Evolutionary conservation across 805 yeast species (phyloP).

Genomic region (Yarrowia divulgata): DNA sequence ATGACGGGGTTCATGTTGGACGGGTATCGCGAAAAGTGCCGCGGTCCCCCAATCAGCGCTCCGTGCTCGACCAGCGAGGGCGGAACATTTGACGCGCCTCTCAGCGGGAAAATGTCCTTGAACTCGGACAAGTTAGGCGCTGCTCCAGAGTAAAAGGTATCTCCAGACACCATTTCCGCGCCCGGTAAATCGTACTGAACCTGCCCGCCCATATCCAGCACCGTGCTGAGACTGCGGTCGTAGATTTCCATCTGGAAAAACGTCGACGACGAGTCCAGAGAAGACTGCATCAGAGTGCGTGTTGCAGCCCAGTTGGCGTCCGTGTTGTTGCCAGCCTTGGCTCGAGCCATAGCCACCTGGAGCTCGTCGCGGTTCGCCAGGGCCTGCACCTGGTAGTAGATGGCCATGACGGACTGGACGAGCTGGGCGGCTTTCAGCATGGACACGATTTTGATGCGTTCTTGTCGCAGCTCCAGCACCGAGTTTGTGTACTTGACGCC

Average conservation of each 20-base stretch:
- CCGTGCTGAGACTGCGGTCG: slow-evolving; percentile 61
- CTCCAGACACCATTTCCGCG: background rate
- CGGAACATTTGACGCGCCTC: background rate
- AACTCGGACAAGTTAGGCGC: slow-evolving; percentile 25
- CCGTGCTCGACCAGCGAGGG: slow-evolving; percentile 16
- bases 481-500: slow-evolving; percentile 57
- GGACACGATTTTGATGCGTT: slow-evolving; percentile 77
- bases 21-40: slow-evolving; percentile 20
- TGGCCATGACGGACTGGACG: slow-evolving; percentile 66
- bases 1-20: slow-evolving; percentile 52
- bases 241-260: slow-evolving; percentile 72
- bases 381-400: slow-evolving; percentile 73
- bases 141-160: slow-evolving; percentile 5
- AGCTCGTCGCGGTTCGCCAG: slow-evolving; percentile 67
- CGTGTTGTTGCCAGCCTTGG: slow-evolving; percentile 76
- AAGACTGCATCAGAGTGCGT: slow-evolving; percentile 61
- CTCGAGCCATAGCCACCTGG: slow-evolving; percentile 64
- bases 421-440: slow-evolving; percentile 82
- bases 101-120: slow-evolving; percentile 19
- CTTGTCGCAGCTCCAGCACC: slow-evolving; percentile 67
- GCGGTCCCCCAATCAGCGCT: slow-evolving; percentile 15
- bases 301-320: slow-evolving; percentile 57
- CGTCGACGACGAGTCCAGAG: slow-evolving; percentile 66
- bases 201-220: slow-evolving; percentile 50
- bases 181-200: slow-evolving; percentile 23